phyloP scores from a whole-genome alignment of 2,329 filamentous ascomycete genomes.

The Dichotomopilus funicola region DNA sequence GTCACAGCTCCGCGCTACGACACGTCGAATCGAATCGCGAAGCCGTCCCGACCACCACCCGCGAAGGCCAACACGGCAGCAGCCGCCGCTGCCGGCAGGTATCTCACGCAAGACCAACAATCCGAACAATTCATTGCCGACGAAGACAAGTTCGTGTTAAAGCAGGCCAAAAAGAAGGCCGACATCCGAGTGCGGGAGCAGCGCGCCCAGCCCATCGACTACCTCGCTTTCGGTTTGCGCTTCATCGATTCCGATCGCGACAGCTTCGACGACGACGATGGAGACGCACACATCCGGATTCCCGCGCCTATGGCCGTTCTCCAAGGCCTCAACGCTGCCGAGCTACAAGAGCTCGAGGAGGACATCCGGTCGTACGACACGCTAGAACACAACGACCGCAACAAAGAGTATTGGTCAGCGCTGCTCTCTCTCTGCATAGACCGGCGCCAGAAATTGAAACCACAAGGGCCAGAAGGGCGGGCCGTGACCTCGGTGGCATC shows the following conservation, averaged over 20 bases:
- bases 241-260: constrained; percentile 81
- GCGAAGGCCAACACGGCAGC: constrained; percentile 24
- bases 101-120: constrained; percentile 69
- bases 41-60: constrained; percentile 35
- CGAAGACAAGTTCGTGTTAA: constrained; percentile 92
- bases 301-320: constrained; percentile 77
- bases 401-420: constrained; percentile 88
- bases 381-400: constrained; percentile 70
- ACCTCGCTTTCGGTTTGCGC: constrained; percentile 82
- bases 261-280: constrained; percentile 77
- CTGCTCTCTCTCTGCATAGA: constrained; percentile 80
- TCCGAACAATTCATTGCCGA: constrained; percentile 81
- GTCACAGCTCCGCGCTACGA: constrained; percentile 52
- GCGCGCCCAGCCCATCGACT: constrained; percentile 87
- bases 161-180: constrained; percentile 96
- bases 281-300: constrained; percentile 65
- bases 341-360: constrained; percentile 70
- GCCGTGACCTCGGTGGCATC: constrained; percentile 75
- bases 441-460: constrained; percentile 58
- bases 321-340: constrained; percentile 58
- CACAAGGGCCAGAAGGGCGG: constrained; percentile 57
- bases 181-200: constrained; percentile 89
- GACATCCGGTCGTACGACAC: constrained; percentile 76
- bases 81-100: constrained; percentile 31
- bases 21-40: constrained; percentile 49